Conservation (phyloP, 164 flowering plant species). For the Saururus chinensis region DNA sequence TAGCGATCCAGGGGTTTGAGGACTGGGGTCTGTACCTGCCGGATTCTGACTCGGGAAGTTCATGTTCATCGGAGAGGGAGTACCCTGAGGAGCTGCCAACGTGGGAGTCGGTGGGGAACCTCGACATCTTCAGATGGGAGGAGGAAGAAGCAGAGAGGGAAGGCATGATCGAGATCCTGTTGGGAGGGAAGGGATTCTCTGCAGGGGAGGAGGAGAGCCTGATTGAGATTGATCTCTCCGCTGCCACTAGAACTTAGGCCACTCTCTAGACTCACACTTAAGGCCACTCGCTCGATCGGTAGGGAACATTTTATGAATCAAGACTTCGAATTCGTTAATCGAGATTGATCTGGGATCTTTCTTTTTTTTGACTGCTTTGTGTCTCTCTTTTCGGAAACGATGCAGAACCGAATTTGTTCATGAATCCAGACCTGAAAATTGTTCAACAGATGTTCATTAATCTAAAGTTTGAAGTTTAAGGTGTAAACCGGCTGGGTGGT, state of each 20-base stretch:
- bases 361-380: too few species aligned
- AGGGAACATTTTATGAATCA: too few species aligned
- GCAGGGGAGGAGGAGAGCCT: conserved; percentile 3
- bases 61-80: conserved; percentile 2
- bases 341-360: background rate
- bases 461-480: too few species aligned
- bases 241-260: too few species aligned
- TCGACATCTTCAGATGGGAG: conserved; percentile 4
- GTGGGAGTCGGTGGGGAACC: conserved; percentile 8
- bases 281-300: too few species aligned
- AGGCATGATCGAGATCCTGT: conserved; percentile 8
- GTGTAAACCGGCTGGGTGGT: too few species aligned
- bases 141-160: conserved; percentile 8
- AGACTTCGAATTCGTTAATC: too few species aligned
- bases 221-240: conserved; percentile 6
- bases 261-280: too few species aligned
- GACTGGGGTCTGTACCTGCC: background rate
- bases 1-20: background rate
- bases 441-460: too few species aligned
- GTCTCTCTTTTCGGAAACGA: too few species aligned
- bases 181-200: background rate
- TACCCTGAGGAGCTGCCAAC: background rate
- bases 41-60: conserved; percentile 1
- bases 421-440: too few species aligned
- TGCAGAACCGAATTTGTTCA: too few species aligned